A percentile compares a stretch with the other conserved stretches of the same genome.
Evolutionary conservation across 768 basidiomycete genomes (phyloP).

Genomic region (Leucogyrophana mollusca): DNA sequence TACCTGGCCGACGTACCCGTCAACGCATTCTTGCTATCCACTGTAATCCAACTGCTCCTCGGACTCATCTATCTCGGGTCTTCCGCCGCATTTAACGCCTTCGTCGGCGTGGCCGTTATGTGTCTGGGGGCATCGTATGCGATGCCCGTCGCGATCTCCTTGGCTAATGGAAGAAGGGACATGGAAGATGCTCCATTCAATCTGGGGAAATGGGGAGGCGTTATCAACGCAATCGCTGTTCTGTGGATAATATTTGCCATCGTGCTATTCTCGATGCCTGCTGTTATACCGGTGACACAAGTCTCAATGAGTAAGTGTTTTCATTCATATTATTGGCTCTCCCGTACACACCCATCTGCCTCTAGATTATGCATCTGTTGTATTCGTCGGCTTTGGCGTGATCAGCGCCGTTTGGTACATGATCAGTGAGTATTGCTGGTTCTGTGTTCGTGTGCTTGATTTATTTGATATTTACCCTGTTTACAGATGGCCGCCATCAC

Average conservation of each 20-base stretch:
- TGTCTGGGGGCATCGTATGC: constrained; percentile 65
- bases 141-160: constrained; percentile 56
- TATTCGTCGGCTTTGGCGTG: constrained; percentile 60
- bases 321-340: neutral
- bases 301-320: constrained; percentile 45
- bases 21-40: constrained; percentile 60
- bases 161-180: constrained; percentile 42
- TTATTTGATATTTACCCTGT: neutral
- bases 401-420: constrained; percentile 63
- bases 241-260: constrained; percentile 63
- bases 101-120: constrained; percentile 65
- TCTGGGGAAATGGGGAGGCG: constrained; percentile 43
- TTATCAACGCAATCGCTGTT: constrained; percentile 51
- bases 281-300: constrained; percentile 52
- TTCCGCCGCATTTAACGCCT: constrained; percentile 64
- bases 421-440: constrained; percentile 42
- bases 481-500: constrained; percentile 40
- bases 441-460: neutral
- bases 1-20: constrained; percentile 48
- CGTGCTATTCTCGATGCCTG: constrained; percentile 69
- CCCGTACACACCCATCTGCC: too few species aligned
- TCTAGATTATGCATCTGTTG: constrained; percentile 65
- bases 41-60: constrained; percentile 54
- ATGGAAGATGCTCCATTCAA: constrained; percentile 50
- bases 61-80: constrained; percentile 65